Evolutionary conservation across 768 basidiomycete genomes (phyloP), one percentile per base, ranked within the genome.

Genomic region (Leccinellum rugosiceps): DNA sequence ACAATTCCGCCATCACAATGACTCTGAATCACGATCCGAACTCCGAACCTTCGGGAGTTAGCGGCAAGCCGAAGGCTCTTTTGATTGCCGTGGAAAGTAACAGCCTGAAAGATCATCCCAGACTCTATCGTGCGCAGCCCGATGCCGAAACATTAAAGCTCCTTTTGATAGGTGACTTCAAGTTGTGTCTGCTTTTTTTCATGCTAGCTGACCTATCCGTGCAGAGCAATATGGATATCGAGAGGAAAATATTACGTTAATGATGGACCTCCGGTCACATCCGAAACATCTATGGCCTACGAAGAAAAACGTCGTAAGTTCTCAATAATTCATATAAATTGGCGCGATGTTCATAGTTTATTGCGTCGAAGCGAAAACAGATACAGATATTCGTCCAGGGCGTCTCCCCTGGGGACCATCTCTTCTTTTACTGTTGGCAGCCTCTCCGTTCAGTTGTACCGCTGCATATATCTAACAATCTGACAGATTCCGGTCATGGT

Each of bases 361-460:
- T 48, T 11, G n/a, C 47, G 11, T 48, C 13, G 46, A 56, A 84
- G 82, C 63, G 75, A 21, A 63, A 61, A 9, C 77, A 79, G 34
- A 78, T 84, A 52, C 58, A 70, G 1, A 71, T 72, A 2, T 69
- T 86, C 7, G 79, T 83, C 0, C 58, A 68, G 30, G 79, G 68
- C 34, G 78, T 77, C 9, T 67, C 73, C 17, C 58, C 77, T 3
- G 80, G 80, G 0, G 84, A 85, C 58, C 76, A 67, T 2, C 80
- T 83, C 60, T 81, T 84, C 58, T 83, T 86, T 56, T 82, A 83
- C 45, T 86, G 83, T 85, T 53, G 56, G 78, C 19, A 4, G 15
- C 13, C 1, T 25, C 43, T 2, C 28, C 26, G 5, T 14, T 1
- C 21, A 7, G 5, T 3, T 5, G 17, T 19, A 7, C 23, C 17